Evolutionary conservation across 768 basidiomycete species (phyloP).

Genomic region (Clavulina sp.): DNA sequence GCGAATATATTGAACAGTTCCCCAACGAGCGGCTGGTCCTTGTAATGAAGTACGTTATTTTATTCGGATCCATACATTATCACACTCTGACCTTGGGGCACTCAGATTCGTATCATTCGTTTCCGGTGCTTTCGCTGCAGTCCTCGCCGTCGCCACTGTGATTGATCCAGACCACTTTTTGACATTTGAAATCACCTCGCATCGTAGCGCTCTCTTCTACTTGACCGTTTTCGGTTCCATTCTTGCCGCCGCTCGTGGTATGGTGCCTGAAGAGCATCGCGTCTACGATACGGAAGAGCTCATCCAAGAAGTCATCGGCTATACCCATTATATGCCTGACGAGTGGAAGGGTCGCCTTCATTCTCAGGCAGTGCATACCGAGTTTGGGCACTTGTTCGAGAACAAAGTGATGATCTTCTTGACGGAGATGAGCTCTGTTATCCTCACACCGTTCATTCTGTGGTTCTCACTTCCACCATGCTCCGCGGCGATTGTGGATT

Average conservation of each 20-base stretch:
- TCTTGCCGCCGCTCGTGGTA: constrained; percentile 78
- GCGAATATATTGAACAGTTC: constrained; percentile 94
- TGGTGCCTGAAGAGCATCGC: constrained; percentile 87
- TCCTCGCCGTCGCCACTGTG: constrained; percentile 79
- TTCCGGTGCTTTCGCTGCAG: constrained; percentile 90
- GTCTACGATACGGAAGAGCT: constrained; percentile 89
- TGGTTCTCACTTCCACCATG: constrained; percentile 85
- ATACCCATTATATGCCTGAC: constrained; percentile 91
- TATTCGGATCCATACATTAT: background rate
- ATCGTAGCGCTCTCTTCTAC: constrained; percentile 89
- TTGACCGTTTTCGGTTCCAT: constrained; percentile 73
- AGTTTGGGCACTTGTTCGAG: constrained; percentile 84
- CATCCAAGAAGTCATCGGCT: constrained; percentile 80
- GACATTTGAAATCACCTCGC: constrained; percentile 86
- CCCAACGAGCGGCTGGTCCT: constrained; percentile 87
- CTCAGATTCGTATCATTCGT: constrained; percentile 87
- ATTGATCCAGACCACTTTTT: constrained; percentile 87
- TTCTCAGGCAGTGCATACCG: constrained; percentile 78
- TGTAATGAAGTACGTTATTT: constrained; percentile 56
- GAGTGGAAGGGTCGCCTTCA: constrained; percentile 83
- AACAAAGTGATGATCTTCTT: constrained; percentile 80
- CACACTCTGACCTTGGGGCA: constrained; percentile 1
- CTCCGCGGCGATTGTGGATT: constrained; percentile 84
- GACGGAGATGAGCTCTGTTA: constrained; percentile 77
- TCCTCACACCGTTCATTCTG: constrained; percentile 85